Evolutionary conservation across 768 basidiomycete genomes (phyloP), one percentile per base, ranked within the genome.

Genomic region (Leccinum subgranulosum): DNA sequence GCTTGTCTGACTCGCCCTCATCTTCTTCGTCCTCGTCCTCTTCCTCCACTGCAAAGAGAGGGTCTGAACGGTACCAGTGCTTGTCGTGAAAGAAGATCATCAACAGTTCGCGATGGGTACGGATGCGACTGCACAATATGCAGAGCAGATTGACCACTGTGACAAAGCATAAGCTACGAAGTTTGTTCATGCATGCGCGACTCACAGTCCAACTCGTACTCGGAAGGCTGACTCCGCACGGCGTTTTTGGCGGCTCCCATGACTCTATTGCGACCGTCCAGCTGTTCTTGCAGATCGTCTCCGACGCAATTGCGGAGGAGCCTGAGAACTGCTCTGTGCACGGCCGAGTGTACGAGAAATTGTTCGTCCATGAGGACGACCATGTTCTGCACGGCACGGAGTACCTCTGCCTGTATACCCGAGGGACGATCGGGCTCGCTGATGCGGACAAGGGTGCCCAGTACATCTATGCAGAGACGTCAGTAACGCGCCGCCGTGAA

Each of bases 31-130:
- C 83, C 41, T 89, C 89, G 0, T 87, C 86, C 39, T 86, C 85
- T 68, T 92, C 91, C 60, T 90, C 87, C 2, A 88, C 84, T 41
- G 86, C 75, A 60, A 88, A 90, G 45, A 91, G 68, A 10, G 88
- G 86, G 60, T 91, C 87, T 6, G 87, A 86, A 10, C 79, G 85
- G 68, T 86, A 88, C 86, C 91, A 92, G 63, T 91, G 86, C 66
- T 91, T 94, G 70, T 96, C 94, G 66, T 95, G 93, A 70, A 98
- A 96, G 77, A 98, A 98, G 61, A 98, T 96, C 83, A 97, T 90
- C 39, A 98, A 84, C 2, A 98, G 78, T 65, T 94, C 92, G 39
- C 92, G 85, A 68, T 88, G 86, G 29, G 90, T 90, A 55, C 92
- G 82, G 68, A 98, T 97, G 47, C 94, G 84, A 66, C 90, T 94